Evolutionary conservation across 106 monocot genomes (phyloP), one percentile per base, ranked within the genome.

Genomic region (Cymbidium sinense): DNA sequence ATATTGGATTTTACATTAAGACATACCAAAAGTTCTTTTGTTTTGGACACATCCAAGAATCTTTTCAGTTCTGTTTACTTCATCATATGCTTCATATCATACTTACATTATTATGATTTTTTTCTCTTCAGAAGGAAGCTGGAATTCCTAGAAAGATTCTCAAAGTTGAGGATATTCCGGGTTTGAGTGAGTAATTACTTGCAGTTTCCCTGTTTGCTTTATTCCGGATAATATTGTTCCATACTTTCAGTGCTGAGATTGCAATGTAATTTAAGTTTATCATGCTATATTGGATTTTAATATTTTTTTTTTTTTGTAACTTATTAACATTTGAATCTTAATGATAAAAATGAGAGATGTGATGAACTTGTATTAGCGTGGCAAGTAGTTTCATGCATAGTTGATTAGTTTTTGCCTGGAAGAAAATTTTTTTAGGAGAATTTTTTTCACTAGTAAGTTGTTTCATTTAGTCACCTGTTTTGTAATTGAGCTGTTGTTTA

Each of bases 151-250:
- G 86, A 82, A 95, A 95, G 82, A 58, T 76, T 34, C 89, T 95
- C 37, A 99, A 99, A 86, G 90, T 87, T 36, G 99, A 99, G 47
- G 99, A 99, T 50, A 99, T 99, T 82, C 90, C 90, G 83, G 95
- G 99, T 82, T 86, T 99, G 77, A 90, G 99, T 99, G 83, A 92
- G 94, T 87, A 77, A 47, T 75, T 13, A 13, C 44, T 34, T n/a
- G 47, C 15, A 28, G 61, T 11, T 43, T 28, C 11, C 74, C 6
- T 19, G 74, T 44, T 72, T 74, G 25, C 47, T 74, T 74, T 74
- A 44, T 44, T 43, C 27, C 23, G 17, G 37, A n/a, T 29, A 35
- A 20, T 35, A 19, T 39, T 39, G 7, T 71, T 71, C 7, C 37
- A 36, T 71, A 13, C 43, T 74, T 37, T 6, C 20, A 44, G 44